phyloP scores from a whole-genome alignment of 2,329 filamentous ascomycete species.

The Karstenula rhodostoma region DNA sequence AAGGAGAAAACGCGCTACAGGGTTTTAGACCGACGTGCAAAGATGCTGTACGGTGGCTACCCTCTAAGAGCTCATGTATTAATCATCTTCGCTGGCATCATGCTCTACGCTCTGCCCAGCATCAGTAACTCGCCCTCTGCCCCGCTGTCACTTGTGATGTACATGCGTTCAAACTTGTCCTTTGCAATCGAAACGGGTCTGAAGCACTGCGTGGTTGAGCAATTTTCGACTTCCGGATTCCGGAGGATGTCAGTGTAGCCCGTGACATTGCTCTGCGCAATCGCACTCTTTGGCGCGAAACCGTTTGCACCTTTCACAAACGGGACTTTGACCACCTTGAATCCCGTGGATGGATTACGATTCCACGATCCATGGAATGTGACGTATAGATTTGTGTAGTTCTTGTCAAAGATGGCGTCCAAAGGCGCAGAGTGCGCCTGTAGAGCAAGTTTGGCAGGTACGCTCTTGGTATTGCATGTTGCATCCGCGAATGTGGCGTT shows the following conservation, averaged over 20 bases:
- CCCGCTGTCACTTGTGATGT: slow-evolving; percentile 40
- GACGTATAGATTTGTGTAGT: slow-evolving; percentile 36
- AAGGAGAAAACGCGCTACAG: too few species aligned
- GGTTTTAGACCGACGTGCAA: too few species aligned
- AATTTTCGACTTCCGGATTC: slow-evolving; percentile 31
- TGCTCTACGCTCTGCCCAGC: slow-evolving; percentile 28
- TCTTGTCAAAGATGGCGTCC: slow-evolving; percentile 34
- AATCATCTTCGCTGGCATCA: neutral
- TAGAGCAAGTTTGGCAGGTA: slow-evolving; percentile 29
- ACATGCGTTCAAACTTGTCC: slow-evolving; percentile 36
- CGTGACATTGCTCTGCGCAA: slow-evolving; percentile 19
- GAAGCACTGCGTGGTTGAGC: slow-evolving; percentile 41
- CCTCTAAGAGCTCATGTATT: neutral
- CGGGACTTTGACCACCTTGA: slow-evolving; percentile 36
- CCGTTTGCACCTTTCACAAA: slow-evolving; percentile 22
- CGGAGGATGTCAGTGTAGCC: slow-evolving; percentile 37
- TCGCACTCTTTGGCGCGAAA: slow-evolving; percentile 21
- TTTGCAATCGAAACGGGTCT: slow-evolving; percentile 38
- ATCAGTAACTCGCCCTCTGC: slow-evolving; percentile 38
- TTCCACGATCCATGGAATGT: slow-evolving; percentile 44
- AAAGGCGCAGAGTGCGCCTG: slow-evolving; percentile 40
- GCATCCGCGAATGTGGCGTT: slow-evolving; percentile 38
- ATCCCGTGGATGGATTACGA: slow-evolving; percentile 30
- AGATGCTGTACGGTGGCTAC: neutral
- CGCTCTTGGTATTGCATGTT: slow-evolving; percentile 30